Percentiles rank a stretch among this genome's conserved stretches.
Evolutionary conservation across 306 rosid genomes (phyloP).

Genomic region (Quercus variabilis): DNA sequence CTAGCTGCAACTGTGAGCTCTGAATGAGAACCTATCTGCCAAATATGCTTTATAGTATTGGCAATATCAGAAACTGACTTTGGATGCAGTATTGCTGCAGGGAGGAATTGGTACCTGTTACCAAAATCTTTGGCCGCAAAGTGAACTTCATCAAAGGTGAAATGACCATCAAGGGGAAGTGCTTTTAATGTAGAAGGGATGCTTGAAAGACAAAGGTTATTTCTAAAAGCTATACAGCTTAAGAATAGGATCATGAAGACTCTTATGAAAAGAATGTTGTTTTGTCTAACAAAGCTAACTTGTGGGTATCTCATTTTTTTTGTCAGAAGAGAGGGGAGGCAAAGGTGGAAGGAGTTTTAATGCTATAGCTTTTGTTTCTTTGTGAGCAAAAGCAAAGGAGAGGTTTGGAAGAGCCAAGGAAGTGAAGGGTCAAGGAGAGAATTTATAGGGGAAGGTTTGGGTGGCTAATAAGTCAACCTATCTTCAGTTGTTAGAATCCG

Average conservation of each 20-base stretch:
- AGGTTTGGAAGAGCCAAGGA: conserved; percentile 38
- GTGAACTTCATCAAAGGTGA: conserved; percentile 53
- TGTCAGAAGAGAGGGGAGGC: conserved; percentile 29
- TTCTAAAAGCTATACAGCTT: conserved; percentile 40
- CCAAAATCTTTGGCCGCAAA: conserved; percentile 86
- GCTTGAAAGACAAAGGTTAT: conserved; percentile 47
- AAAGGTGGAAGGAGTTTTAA: conserved; percentile 43
- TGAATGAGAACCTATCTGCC: conserved; percentile 72
- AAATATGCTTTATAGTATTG: conserved; percentile 57
- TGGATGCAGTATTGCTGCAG: conserved; percentile 74
- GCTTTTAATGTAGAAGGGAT: conserved; percentile 46
- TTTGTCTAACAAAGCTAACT: conserved; percentile 32
- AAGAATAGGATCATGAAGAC: conserved; percentile 55
- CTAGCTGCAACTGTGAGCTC: conserved; percentile 82
- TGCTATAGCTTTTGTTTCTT: conserved; percentile 20
- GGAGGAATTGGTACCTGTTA: conserved; percentile 61
- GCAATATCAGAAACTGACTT: conserved; percentile 77
- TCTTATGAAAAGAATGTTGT: conserved; percentile 43
- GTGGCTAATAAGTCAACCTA: conserved; percentile 65
- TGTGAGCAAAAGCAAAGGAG: conserved; percentile 24
- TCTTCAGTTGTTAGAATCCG: conserved; percentile 58
- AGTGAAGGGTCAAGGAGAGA: conserved; percentile 41
- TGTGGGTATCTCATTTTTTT: conserved; percentile 40
- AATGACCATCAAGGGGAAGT: conserved; percentile 64
- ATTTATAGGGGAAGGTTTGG: conserved; percentile 56